Base-by-base conservation (phyloP, 2,329 filamentous ascomycete species). In the Talaromyces sp. region DNA sequence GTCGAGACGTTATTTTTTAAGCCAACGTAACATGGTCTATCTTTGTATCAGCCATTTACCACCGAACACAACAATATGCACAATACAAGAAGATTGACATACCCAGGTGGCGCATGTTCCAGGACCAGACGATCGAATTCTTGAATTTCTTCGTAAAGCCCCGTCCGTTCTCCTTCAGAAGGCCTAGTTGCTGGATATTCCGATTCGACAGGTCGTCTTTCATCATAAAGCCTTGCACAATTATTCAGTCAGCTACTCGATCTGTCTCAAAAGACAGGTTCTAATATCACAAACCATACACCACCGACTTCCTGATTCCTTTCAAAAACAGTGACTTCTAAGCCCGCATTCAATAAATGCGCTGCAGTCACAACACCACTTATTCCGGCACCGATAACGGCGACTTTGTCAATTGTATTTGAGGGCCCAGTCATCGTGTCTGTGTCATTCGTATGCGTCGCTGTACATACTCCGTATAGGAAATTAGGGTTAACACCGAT, bases 321-420 rank as follows among this genome's bases (percentile, higher is more conserved):
- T 67, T 88, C 85, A 67, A 83, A 87, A 0, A 87, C 79, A 0
- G 79, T 82, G 1, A 86, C 82, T 9, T 85, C 76, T 4, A 84
- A 63, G 0, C 81, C 82, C 8, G 75, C 74, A 54, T 73, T 72
- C 33, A 77, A 74, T n/a, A 84, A 73, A 73, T 84, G 80, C 16
- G 77, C 77, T 35, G 81, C 82, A 52, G 81, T 74, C 1, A 78
- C 75, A 6, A 85, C 77, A 24, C 83, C 83, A 65, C 80, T 82
- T 39, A 85, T 80, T 3, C 83, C 82, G n/a, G 83, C 82, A 27
- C 83, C 83, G 50, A 85, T 81, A 1, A 85, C 76, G 10, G 80
- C 82, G 3, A 83, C 79, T 62, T 6, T 43, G 22, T 60, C 48
- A 41, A 66, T 62, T n/a, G n/a, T 35, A 22, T 24, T 56, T 1